phyloP scores from a whole-genome alignment of 176 grass and related monocot species.

The Musa acuminata region DNA sequence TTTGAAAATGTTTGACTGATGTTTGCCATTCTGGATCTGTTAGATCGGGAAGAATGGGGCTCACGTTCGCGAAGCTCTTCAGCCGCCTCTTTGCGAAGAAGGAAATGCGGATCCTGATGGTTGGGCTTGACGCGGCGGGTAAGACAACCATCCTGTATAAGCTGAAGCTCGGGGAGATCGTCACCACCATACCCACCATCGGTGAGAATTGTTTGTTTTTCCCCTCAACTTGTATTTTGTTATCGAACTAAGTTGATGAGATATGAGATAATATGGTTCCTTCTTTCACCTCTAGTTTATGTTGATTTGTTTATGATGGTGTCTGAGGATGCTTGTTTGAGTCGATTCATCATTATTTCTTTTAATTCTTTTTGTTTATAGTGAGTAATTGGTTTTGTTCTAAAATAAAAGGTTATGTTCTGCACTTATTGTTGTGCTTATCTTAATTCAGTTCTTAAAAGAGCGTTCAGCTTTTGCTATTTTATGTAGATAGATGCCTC shows the following conservation, averaged over 20 bases:
- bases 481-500: too few relatives aligned
- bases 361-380: not conserved
- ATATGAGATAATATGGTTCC: not conserved
- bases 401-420: too few relatives aligned
- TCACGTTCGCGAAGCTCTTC: conserved; percentile 74
- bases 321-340: too few relatives aligned
- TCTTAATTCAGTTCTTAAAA: too few relatives aligned
- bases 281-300: not conserved
- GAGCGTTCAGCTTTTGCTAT: too few relatives aligned
- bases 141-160: conserved; percentile 78
- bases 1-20: not conserved
- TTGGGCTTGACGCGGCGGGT: conserved; percentile 73
- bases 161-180: conserved; percentile 77
- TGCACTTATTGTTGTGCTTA: too few relatives aligned
- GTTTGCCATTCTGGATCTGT: not conserved
- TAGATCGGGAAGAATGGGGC: conserved; percentile 43
- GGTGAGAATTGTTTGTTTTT: conserved; percentile 23
- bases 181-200: conserved; percentile 70
- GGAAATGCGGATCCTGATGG: conserved; percentile 78
- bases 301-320: not conserved
- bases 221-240: not conserved
- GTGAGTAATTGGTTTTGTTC: too few relatives aligned
- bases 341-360: not conserved
- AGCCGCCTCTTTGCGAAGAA: conserved; percentile 72
- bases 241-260: not conserved